phyloP scores from a whole-genome alignment of 2,329 filamentous ascomycete species.

The Lasiodiplodia hormozganensis region DNA sequence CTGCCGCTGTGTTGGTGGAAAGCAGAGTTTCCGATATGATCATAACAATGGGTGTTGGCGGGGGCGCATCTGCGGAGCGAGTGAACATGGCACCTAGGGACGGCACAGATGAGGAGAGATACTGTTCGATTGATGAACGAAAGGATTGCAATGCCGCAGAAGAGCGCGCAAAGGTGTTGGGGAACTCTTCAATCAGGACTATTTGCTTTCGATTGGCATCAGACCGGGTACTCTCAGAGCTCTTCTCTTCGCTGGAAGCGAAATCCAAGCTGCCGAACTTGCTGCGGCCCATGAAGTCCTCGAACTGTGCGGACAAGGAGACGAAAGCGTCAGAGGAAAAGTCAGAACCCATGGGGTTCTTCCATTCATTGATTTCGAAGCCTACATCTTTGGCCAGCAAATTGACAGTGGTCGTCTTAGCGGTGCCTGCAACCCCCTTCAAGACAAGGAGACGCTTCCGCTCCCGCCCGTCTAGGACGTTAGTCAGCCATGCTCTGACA shows the following conservation, averaged over 20 bases:
- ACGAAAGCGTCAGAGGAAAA: conserved; percentile 67
- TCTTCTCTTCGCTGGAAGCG: background rate
- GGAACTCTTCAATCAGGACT: conserved; percentile 59
- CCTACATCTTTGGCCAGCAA: conserved; percentile 79
- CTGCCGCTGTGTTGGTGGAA: conserved; percentile 81
- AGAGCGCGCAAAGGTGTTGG: conserved; percentile 55
- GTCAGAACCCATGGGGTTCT: conserved; percentile 74
- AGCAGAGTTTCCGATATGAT: conserved; percentile 90
- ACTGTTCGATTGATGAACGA: conserved; percentile 75
- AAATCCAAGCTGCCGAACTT: conserved; percentile 69
- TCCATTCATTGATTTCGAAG: conserved; percentile 86
- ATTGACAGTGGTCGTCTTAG: conserved; percentile 87
- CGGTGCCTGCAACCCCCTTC: conserved; percentile 88
- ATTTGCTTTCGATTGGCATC: conserved; percentile 42
- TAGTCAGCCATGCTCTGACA: conserved; percentile 81
- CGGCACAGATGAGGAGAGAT: conserved; percentile 72
- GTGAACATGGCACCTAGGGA: conserved; percentile 56
- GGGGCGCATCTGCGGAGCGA: conserved; percentile 36
- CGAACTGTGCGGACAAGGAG: conserved; percentile 81
- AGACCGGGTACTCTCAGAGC: background rate
- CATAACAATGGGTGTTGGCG: conserved; percentile 73
- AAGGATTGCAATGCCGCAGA: conserved; percentile 60
- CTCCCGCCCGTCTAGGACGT: conserved; percentile 68
- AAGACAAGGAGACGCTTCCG: conserved; percentile 78
- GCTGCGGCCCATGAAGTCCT: conserved; percentile 86